Base-by-base conservation (phyloP, 257 asterid genomes). In the Ajuga chamaepitys region DNA sequence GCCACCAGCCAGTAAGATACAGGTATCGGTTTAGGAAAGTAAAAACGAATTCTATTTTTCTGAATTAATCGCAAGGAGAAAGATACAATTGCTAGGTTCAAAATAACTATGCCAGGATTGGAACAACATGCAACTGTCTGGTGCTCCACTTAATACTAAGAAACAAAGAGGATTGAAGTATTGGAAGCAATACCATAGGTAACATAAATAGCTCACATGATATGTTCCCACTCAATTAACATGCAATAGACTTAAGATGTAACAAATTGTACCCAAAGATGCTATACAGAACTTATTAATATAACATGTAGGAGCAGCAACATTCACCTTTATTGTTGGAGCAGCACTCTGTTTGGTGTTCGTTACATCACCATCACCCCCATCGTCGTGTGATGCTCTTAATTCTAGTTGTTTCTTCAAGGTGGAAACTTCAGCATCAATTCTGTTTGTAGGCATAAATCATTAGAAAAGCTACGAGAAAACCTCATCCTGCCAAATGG, bases 381-480 rank as follows among this genome's bases (percentile, higher is more conserved):
- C 80, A 53, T 64, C 62, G 24, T 57, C 75, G 61, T 66, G 78
- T 44, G 88, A 71, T 73, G 72, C 81, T 68, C 70, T 79, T 66
- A 78, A 70, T 70, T 83, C 95, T 68, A 94, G 85, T 57, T 74
- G 82, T 70, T 85, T 90, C 86, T 80, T 89, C 82, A 89, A 68
- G 62, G 77, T 69, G 56, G 85, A 79, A 74, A 89, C 80, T 83
- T 94, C 91, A 44, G 83, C 81, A 78, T 94, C 95, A 83, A 94
- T 88, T 83, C 99, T 88, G 86, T 66, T 42, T 28, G 70, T 40
- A 65, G 61, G 74, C 62, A 73, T 41, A 69, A 41, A 67, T 58
- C 64, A 62, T 16, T 60, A 41, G 42, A 65, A 17, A 67, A 53
- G 38, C 68, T 77, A 68, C 67, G 52, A 45, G 64, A 9, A 25